Conservation (phyloP, 2,329 filamentous ascomycete genomes). For the Beauveria caledonica region DNA sequence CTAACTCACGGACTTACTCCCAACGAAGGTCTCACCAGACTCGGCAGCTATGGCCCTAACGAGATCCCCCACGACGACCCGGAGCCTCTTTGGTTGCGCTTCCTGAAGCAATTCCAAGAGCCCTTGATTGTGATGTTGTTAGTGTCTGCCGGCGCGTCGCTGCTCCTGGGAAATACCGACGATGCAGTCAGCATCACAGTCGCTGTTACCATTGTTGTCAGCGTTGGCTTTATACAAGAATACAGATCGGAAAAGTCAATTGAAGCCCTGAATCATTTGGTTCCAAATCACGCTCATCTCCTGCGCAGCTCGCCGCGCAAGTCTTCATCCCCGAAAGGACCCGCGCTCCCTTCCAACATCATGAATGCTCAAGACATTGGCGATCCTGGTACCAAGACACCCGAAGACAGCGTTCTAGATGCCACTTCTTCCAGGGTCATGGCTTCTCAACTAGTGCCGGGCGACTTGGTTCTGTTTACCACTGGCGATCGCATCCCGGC, state of each 20-base stretch:
- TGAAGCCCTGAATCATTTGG: slow-evolving; percentile 85
- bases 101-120: slow-evolving; percentile 94
- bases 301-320: slow-evolving; percentile 54
- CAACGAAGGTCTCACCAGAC: slow-evolving; percentile 69
- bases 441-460: slow-evolving; percentile 79
- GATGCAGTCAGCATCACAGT: slow-evolving; percentile 94
- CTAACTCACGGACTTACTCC: slow-evolving; percentile 72
- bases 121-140: slow-evolving; percentile 89
- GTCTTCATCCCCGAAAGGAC: slow-evolving; percentile 25
- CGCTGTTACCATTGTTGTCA: slow-evolving; percentile 93
- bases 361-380: slow-evolving; percentile 35
- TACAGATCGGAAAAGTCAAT: slow-evolving; percentile 97
- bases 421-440: slow-evolving; percentile 75
- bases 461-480: slow-evolving; percentile 87
- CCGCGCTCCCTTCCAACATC: slow-evolving; percentile 40
- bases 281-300: slow-evolving; percentile 93
- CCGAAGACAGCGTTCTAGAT: slow-evolving; percentile 57
- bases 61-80: slow-evolving; percentile 91
- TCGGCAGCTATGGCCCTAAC: slow-evolving; percentile 79
- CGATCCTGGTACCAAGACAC: slow-evolving; percentile 43
- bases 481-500: slow-evolving; percentile 95
- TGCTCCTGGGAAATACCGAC: slow-evolving; percentile 86
- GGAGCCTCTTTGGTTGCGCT: slow-evolving; percentile 90
- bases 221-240: slow-evolving; percentile 93
- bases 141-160: slow-evolving; percentile 77